Evolutionary conservation across 176 grass and related monocot species (phyloP).

Genomic region (Aegilops sharonensis): DNA sequence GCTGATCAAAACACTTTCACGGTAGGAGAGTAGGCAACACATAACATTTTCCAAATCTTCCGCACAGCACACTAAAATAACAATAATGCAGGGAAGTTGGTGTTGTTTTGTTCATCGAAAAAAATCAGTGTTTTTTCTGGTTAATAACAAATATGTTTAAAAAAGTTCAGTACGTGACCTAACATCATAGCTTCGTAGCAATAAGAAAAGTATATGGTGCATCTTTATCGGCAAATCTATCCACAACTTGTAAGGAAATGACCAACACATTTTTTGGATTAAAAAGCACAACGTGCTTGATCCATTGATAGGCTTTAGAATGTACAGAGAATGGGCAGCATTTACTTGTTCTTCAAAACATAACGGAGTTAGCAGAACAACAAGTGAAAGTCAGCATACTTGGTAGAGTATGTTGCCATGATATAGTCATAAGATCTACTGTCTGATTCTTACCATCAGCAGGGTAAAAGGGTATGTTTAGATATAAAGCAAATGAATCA

Average conservation of each 20-base stretch:
- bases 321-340: neutral
- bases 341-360: neutral
- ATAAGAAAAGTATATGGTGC: neutral
- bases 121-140: neutral
- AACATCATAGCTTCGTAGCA: constrained; percentile 5
- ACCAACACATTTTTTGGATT: neutral
- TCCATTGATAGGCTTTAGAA: neutral
- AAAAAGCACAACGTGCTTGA: neutral
- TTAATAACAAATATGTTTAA: neutral
- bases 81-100: neutral
- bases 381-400: neutral
- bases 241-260: neutral
- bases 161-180: neutral
- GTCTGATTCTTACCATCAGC: neutral
- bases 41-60: neutral
- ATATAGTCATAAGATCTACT: neutral
- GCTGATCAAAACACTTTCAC: neutral
- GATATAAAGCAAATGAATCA: neutral
- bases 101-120: neutral
- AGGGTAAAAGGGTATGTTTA: neutral
- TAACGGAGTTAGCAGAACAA: neutral
- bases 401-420: neutral
- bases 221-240: neutral
- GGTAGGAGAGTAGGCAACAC: neutral
- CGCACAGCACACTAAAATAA: neutral